Conservation (phyloP, 768 basidiomycete species). For the Brasilioporus rufonigricans region DNA sequence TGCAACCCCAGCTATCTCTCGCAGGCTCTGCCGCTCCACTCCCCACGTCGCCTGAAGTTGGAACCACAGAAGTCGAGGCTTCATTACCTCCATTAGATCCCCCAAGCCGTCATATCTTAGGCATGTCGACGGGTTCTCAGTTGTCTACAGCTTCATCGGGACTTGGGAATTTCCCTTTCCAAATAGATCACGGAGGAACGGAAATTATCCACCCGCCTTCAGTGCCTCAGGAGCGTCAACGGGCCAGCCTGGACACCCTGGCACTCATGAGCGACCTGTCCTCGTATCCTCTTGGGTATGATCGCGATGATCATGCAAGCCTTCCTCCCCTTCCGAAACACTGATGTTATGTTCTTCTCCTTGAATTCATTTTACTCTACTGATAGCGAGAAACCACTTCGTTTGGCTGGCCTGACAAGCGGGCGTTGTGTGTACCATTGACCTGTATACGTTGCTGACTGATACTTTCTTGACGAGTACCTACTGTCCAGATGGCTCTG, state of each 20-base stretch:
- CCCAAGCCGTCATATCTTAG: slow-evolving; percentile 59
- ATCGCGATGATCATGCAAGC: slow-evolving; percentile 37
- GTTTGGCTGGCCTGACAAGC: slow-evolving; percentile 30
- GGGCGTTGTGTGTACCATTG: slow-evolving; percentile 28
- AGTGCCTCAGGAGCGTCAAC: slow-evolving; percentile 47
- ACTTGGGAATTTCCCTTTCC: slow-evolving; percentile 84
- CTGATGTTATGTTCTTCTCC: slow-evolving; percentile 11
- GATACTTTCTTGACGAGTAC: slow-evolving; percentile 17
- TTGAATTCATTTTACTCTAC: slow-evolving; percentile 4
- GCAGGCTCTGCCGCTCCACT: not conserved
- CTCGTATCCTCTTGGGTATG: slow-evolving; percentile 80
- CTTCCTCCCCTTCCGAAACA: slow-evolving; percentile 26
- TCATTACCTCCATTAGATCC: slow-evolving; percentile 35
- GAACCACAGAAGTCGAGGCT: slow-evolving; percentile 31
- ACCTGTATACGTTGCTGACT: slow-evolving; percentile 24
- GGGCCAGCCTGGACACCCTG: slow-evolving; percentile 83
- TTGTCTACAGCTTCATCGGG: slow-evolving; percentile 76
- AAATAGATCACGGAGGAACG: slow-evolving; percentile 62
- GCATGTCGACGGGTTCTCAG: slow-evolving; percentile 74
- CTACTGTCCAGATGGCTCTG: slow-evolving; percentile 3
- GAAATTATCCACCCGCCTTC: slow-evolving; percentile 36
- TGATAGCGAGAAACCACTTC: slow-evolving; percentile 8
- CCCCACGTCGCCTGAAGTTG: not conserved
- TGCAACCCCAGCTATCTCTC: slow-evolving; percentile 3
- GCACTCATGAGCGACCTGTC: slow-evolving; percentile 80